Evolutionary conservation across 805 yeast species (phyloP), one percentile per base, ranked within the genome.

Genomic region (Sugiyamaella mastotermitis): DNA sequence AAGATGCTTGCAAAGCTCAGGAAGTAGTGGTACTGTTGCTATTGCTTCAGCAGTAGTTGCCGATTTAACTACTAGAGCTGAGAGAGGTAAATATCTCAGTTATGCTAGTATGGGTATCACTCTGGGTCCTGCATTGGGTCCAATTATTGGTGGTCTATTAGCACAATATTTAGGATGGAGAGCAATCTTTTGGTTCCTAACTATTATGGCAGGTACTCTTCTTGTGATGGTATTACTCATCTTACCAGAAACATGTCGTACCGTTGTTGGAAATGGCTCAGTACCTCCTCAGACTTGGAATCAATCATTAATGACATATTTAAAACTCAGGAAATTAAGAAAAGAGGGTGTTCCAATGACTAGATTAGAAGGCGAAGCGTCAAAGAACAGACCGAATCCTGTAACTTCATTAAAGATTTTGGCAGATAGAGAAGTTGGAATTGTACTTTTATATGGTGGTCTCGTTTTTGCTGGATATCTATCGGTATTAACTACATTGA

Each of bases 161-260:
- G 72, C 82, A 5, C 65, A 71, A 30, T 66, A 68, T 8, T 82
- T 86, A 80, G 85, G 86, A 6, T 86, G 95, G 94, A 68, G 94
- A 55, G 83, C 90, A 2, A 83, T 95, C 2, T 92, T 83, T 52
- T 86, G 94, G 90, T 76, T 83, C 37, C 62, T 83, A 59, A 83
- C 80, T 13, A 79, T 81, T 20, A 57, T 82, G 31, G 72, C 84
- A 1, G 85, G 79, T 2, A 56, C 68, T 10, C 69, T 71, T 34
- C 64, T 70, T 18, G 16, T 74, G 1, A 43, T 73, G 37, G 61
- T 85, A 28, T 46, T 74, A 4, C 67, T 81, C 33, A 62, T 70
- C 4, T 62, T 86, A 13, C 96, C 97, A 1, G 97, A 87, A 53
- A 87, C 96, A n/a, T n/a, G n/a, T n/a, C n/a, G n/a, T n/a, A n/a